Percentiles rank a stretch among this genome's conserved stretches.
These are phyloP conservation scores for Fusarium oligoseptatum DNA, from an alignment of 2,329 filamentous ascomycete species.

Conservation along the genomic window DNA sequence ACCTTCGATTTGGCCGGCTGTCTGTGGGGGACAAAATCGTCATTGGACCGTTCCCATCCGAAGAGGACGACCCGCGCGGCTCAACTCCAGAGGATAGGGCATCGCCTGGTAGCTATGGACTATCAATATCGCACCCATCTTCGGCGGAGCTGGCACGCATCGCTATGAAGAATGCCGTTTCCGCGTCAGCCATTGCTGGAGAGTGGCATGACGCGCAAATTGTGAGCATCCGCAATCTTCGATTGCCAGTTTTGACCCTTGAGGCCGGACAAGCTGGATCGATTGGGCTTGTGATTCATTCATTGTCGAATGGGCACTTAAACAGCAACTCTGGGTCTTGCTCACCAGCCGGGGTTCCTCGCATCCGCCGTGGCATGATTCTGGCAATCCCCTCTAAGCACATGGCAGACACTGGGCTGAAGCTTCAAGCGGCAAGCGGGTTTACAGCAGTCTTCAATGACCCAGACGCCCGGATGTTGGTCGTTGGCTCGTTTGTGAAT, in stretches of 20 bases:
- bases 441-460: slow-evolving; percentile 80
- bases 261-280: slow-evolving; percentile 89
- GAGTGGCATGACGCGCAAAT: slow-evolving; percentile 87
- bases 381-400: slow-evolving; percentile 73
- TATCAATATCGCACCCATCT: slow-evolving; percentile 66
- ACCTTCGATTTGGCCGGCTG: slow-evolving; percentile 83
- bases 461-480: slow-evolving; percentile 71
- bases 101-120: slow-evolving; percentile 61
- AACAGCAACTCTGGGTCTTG: slow-evolving; percentile 11
- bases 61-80: slow-evolving; percentile 61
- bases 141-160: slow-evolving; percentile 66
- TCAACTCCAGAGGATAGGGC: slow-evolving; percentile 60
- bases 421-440: slow-evolving; percentile 75
- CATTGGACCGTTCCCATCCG: slow-evolving; percentile 81
- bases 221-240: slow-evolving; percentile 88
- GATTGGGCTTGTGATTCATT: slow-evolving; percentile 79
- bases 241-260: slow-evolving; percentile 83
- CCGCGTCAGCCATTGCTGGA: slow-evolving; percentile 66
- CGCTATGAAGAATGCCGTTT: slow-evolving; percentile 65
- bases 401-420: slow-evolving; percentile 67
- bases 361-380: slow-evolving; percentile 85
- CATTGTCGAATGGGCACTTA: slow-evolving; percentile 28
- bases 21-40: slow-evolving; percentile 83
- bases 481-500: slow-evolving; percentile 78
- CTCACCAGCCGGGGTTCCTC: slow-evolving; percentile 49